A percentile compares a stretch with the other conserved stretches of the same genome.
These are phyloP conservation scores for Massarina eburnea DNA, from an alignment of 2,329 filamentous ascomycete genomes.

Conservation along the genomic window DNA sequence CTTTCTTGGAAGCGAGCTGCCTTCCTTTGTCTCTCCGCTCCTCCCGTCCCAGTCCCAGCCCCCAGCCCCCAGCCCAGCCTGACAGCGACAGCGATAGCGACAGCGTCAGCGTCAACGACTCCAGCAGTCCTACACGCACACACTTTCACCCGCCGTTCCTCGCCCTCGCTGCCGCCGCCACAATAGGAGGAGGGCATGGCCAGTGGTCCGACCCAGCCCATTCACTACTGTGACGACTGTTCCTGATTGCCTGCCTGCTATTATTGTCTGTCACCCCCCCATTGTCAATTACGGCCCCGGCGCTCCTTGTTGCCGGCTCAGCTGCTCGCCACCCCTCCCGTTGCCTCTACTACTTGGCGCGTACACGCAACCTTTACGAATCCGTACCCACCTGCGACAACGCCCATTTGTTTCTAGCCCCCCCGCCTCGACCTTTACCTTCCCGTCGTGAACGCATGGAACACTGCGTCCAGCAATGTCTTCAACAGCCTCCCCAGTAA, in stretches of 20 bases:
- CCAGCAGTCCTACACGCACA: not conserved
- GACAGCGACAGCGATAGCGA: slow-evolving; percentile 2
- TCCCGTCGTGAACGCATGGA: slow-evolving; percentile 19
- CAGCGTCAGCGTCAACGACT: not conserved
- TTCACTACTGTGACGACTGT: slow-evolving; percentile 10
- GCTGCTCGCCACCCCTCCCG: slow-evolving; percentile 21
- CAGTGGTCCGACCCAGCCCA: slow-evolving; percentile 13
- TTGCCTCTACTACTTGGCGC: not conserved
- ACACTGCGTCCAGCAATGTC: slow-evolving; percentile 22
- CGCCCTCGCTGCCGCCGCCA: slow-evolving; percentile 3
- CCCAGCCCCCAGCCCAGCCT: not conserved
- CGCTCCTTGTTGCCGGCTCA: slow-evolving; percentile 14
- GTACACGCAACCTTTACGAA: not conserved
- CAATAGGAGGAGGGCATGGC: slow-evolving; percentile 29
- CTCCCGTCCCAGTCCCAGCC: too few relatives aligned
- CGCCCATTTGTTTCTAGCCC: not conserved
- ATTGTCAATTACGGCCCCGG: slow-evolving; percentile 12
- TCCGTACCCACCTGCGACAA: not conserved
- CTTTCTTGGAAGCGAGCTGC: slow-evolving; percentile 2
- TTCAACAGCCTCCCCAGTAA: slow-evolving; percentile 13
- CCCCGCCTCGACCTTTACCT: not conserved
- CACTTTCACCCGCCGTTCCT: not conserved
- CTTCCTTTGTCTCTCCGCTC: slow-evolving; percentile 5
- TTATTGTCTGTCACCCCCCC: slow-evolving; percentile 12
- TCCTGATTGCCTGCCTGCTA: too few relatives aligned